Conservation (phyloP, 176 grass and related monocot genomes). For the Paspalum notatum region DNA sequence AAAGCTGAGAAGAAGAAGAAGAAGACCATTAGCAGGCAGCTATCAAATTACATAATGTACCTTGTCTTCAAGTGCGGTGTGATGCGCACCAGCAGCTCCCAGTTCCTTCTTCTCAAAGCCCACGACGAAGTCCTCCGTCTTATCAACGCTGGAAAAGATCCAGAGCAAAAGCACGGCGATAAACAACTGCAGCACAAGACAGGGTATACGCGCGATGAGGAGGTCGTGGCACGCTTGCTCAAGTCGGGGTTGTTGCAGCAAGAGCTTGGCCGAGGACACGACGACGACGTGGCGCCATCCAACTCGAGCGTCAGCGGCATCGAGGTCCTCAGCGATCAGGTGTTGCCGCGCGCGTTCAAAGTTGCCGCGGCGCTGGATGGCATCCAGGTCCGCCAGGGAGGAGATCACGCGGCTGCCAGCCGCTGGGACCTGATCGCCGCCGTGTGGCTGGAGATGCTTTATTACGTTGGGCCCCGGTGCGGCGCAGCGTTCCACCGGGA, state of each 20-base stretch:
- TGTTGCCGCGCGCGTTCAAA: constrained; percentile 36
- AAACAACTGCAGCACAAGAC: too few species aligned
- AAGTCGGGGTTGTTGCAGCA: neutral
- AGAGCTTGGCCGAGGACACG: neutral
- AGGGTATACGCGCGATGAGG: neutral
- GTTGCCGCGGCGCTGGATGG: constrained; percentile 20
- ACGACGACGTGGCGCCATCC: neutral
- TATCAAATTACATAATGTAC: constrained; percentile 38
- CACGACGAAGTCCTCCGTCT: constrained; percentile 7
- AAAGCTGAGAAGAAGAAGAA: neutral
- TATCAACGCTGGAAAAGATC: neutral
- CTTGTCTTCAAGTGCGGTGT: constrained; percentile 34
- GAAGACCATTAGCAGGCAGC: constrained; percentile 31
- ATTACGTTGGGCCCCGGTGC: constrained; percentile 20
- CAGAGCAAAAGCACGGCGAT: neutral
- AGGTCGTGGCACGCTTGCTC: constrained; percentile 1
- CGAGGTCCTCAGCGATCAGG: constrained; percentile 3
- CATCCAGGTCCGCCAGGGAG: neutral
- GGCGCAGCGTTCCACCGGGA: constrained; percentile 33
- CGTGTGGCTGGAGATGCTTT: constrained; percentile 41
- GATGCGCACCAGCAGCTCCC: constrained; percentile 22
- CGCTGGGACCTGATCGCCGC: constrained; percentile 27
- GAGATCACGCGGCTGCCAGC: neutral
- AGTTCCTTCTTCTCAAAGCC: constrained; percentile 34
- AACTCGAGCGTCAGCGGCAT: neutral